Evolutionary conservation across 805 yeast genomes (phyloP), one percentile per base, ranked within the genome.

Genomic region (Zygotorulaspora florentina): DNA sequence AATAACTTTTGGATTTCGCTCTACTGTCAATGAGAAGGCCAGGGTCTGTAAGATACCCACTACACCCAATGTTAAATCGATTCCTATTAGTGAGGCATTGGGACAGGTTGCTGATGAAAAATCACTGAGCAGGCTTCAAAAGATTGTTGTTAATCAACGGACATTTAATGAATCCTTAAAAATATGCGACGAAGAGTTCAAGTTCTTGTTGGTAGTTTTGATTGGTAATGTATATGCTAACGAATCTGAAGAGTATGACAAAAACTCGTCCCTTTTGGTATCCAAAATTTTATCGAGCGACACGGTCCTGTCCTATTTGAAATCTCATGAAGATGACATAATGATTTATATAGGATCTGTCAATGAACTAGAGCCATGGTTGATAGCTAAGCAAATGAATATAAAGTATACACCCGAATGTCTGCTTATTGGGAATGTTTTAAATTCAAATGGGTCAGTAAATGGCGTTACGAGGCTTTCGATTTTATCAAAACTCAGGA

Each of bases 261-360:
- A 42, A 2, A 62, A 61, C 16, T 71, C 81, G 0, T 57, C 59
- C 3, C 60, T 59, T 2, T 70, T 80, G 29, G 58, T 80, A 43
- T 69, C 73, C 18, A 67, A 66, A 16, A 65, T 79, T 9, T 56
- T 81, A 34, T 70, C 74, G 40, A 76, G 75, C 53, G 72, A 65
- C 1, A 56, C 63, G 26, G 76, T 80, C 29, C 59, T 73, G 12
- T 58, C 70, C 28, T 60, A 65, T 37, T 50, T 72, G 38, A 61
- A 62, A 10, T 51, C 55, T 3, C 50, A 56, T 35, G 65, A 66
- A 2, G 70, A 76, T 34, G 72, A 82, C 38, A 47, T 77, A n/a
- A 51, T 79, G 1, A 69, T 83, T 1, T 85, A 83, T 73, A 74
- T 84, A 33, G 86, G 87, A 0, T 79, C 81, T 52, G 80, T 79